Percentiles rank a stretch among this genome's conserved stretches.
phyloP scores from a whole-genome alignment of 805 yeast genomes.

The Candida pseudoglaebosa region DNA sequence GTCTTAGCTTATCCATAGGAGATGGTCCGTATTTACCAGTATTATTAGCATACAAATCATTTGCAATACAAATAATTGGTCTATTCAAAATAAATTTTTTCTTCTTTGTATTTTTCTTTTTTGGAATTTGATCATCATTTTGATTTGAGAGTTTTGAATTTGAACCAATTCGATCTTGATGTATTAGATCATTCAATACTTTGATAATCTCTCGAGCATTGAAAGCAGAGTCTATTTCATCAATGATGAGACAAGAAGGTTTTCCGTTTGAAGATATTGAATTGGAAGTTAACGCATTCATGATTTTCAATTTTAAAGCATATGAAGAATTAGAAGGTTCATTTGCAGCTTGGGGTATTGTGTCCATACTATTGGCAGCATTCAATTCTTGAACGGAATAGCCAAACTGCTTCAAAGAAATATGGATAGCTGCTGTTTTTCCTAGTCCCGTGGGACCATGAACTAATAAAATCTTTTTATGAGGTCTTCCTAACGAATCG shows the following conservation, averaged over 20 bases:
- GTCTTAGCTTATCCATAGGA: conserved; percentile 70
- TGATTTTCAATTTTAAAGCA: conserved; percentile 32
- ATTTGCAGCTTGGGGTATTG: conserved; percentile 37
- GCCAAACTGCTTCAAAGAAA: conserved; percentile 77
- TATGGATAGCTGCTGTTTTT: conserved; percentile 84
- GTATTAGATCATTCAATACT: conserved; percentile 56
- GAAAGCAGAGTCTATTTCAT: conserved; percentile 69
- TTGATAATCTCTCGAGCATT: conserved; percentile 34
- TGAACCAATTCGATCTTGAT: conserved; percentile 54
- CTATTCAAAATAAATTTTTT: conserved; percentile 49
- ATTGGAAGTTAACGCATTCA: conserved; percentile 54
- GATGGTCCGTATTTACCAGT: conserved; percentile 31
- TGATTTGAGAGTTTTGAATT: conserved; percentile 17
- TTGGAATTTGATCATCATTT: conserved; percentile 17
- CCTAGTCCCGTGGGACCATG: conserved; percentile 96
- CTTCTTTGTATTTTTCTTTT: conserved; percentile 23
- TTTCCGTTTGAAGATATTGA: conserved; percentile 62
- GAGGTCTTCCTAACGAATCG: conserved; percentile 35
- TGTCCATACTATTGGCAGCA: conserved; percentile 52
- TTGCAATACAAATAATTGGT: conserved; percentile 91
- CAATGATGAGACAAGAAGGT: conserved; percentile 81
- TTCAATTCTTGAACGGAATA: conserved; percentile 80
- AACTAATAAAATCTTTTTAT: conserved; percentile 60
- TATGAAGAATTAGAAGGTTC: conserved; percentile 30
- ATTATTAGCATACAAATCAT: conserved; percentile 64